Conservation (phyloP, 139 green algal genomes). For the Tetradesmus lagerheimii region DNA sequence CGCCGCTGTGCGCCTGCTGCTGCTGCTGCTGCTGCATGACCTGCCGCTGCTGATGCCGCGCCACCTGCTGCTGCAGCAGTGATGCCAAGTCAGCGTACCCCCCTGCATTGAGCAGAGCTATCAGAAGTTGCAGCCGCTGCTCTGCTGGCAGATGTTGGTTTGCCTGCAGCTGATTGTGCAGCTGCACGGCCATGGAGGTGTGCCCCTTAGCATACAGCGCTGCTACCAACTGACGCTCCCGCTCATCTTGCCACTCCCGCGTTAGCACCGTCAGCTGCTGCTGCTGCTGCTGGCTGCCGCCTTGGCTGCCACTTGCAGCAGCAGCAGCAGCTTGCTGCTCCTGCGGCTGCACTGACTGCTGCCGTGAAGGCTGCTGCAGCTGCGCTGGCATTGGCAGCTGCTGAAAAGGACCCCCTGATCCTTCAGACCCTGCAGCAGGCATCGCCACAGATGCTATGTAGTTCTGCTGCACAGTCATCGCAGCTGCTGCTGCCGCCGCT, state of each 20-base stretch:
- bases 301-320: neutral
- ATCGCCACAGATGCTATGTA: neutral
- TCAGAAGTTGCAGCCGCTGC: slow-evolving; percentile 31
- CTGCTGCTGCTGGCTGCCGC: neutral
- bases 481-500: slow-evolving; percentile 20
- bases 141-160: slow-evolving; percentile 29
- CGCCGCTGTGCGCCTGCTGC: slow-evolving; percentile 1
- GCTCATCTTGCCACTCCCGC: slow-evolving; percentile 42
- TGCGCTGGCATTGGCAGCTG: slow-evolving; percentile 17
- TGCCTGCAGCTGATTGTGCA: slow-evolving; percentile 38
- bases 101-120: slow-evolving; percentile 27
- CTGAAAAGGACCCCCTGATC: slow-evolving; percentile 22
- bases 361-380: neutral
- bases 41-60: slow-evolving; percentile 28
- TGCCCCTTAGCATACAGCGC: slow-evolving; percentile 47
- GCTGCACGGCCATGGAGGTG: slow-evolving; percentile 44
- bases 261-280: slow-evolving; percentile 20
- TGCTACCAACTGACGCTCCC: slow-evolving; percentile 42
- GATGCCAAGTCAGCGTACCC: slow-evolving; percentile 30
- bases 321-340: neutral
- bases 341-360: neutral
- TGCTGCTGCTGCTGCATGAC: slow-evolving; percentile 27
- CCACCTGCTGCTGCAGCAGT: slow-evolving; percentile 41
- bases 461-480: neutral
- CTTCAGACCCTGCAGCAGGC: neutral